Evolutionary conservation across 2,329 filamentous ascomycete species (phyloP).

Genomic region (Ophioceras dolichostomum): DNA sequence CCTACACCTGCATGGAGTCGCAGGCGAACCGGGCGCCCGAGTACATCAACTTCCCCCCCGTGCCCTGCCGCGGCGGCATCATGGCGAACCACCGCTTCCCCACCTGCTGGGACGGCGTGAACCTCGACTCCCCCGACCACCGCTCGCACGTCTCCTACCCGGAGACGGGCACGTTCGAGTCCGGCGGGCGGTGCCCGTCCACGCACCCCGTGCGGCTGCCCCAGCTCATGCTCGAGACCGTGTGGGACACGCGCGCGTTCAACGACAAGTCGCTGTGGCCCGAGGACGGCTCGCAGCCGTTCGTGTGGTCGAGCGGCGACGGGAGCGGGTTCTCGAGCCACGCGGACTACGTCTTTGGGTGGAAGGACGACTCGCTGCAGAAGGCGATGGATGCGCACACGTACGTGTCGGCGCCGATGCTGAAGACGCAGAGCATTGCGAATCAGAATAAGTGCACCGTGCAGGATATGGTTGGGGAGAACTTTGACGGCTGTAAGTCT

Average conservation of each 20-base stretch:
- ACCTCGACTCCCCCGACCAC: constrained; percentile 34
- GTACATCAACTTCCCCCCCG: constrained; percentile 22
- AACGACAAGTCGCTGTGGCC: constrained; percentile 23
- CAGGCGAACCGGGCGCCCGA: constrained; percentile 23
- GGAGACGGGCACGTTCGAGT: constrained; percentile 24
- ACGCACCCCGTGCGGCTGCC: constrained; percentile 26
- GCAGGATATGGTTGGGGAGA: constrained; percentile 14
- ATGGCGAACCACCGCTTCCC: constrained; percentile 33
- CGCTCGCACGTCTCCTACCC: constrained; percentile 30
- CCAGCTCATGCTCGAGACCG: constrained; percentile 29
- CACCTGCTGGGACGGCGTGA: constrained; percentile 40
- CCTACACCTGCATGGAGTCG: constrained; percentile 25
- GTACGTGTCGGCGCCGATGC: constrained; percentile 12
- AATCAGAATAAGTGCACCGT: constrained; percentile 15
- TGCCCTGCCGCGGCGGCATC: constrained; percentile 25
- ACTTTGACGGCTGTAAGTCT: constrained; percentile 16
- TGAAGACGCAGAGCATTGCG: constrained; percentile 16
- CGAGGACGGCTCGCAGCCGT: constrained; percentile 23
- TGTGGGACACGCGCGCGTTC: constrained; percentile 18
- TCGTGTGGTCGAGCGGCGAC: constrained; percentile 26
- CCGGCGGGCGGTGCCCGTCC: constrained; percentile 28
- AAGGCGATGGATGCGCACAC: constrained; percentile 23
- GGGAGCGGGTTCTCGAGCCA: constrained; percentile 23
- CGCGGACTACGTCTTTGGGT: constrained; percentile 30
- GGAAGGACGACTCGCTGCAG: constrained; percentile 28